Percentiles rank a stretch among this genome's conserved stretches.
These are phyloP conservation scores for Ceratobasidium theobromae DNA, from an alignment of 1,284 basidiomycete genomes.

Conservation along the genomic window DNA sequence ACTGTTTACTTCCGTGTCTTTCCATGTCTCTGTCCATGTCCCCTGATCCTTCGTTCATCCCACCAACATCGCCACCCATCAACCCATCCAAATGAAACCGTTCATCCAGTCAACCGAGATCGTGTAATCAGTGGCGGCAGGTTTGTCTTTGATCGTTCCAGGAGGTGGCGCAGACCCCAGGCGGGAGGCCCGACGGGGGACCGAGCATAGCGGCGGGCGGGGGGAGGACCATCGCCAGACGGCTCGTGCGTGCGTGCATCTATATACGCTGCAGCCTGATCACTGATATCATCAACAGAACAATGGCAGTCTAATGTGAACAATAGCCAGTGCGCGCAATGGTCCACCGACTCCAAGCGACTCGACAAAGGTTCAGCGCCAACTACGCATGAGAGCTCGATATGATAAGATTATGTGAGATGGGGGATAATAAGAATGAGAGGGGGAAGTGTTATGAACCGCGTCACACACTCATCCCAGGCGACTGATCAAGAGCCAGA, in stretches of 20 bases:
- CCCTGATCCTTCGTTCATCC: neutral
- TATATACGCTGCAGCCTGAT: constrained; percentile 27
- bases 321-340: constrained; percentile 19
- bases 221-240: neutral
- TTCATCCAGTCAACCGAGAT: neutral
- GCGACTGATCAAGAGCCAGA: constrained; percentile 1
- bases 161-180: neutral
- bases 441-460: neutral
- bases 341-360: constrained; percentile 28
- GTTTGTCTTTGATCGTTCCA: neutral
- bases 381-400: constrained; percentile 27
- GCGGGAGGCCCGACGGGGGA: neutral
- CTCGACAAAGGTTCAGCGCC: constrained; percentile 29
- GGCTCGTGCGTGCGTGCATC: neutral
- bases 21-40: neutral
- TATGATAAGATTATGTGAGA: constrained; percentile 15
- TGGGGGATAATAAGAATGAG: neutral
- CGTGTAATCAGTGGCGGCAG: neutral
- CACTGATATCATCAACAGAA: constrained; percentile 21
- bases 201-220: neutral
- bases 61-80: neutral
- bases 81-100: constrained; percentile 18
- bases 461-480: constrained; percentile 15
- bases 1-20: neutral
- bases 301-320: constrained; percentile 25